A percentile compares a stretch with the other conserved stretches of the same genome.
Conservation (phyloP, 176 grass and related monocot genomes). For the Oryza longistaminata region DNA sequence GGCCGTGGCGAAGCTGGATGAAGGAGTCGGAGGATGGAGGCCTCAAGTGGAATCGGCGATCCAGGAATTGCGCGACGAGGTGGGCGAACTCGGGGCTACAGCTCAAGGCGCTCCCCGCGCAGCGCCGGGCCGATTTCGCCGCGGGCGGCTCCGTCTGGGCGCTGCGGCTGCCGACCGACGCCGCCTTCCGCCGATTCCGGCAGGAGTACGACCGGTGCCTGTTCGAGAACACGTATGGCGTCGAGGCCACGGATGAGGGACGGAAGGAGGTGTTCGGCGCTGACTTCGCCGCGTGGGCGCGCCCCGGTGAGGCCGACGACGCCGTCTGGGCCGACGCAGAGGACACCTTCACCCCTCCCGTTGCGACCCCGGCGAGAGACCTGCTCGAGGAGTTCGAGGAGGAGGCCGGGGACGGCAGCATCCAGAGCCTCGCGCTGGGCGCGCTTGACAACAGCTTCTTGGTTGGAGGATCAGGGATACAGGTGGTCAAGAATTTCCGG, state of each 20-base stretch:
- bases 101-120: conserved; percentile 73
- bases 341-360: conserved; percentile 45
- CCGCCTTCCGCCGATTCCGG: conserved; percentile 68
- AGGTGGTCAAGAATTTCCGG: conserved; percentile 85
- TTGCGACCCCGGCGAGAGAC: conserved; percentile 35
- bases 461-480: conserved; percentile 69
- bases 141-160: conserved; percentile 78
- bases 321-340: conserved; percentile 71
- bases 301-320: conserved; percentile 62
- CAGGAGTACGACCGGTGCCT: conserved; percentile 68
- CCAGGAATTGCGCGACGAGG: too few relatives aligned
- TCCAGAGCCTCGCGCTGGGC: conserved; percentile 90
- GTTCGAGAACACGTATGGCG: conserved; percentile 85
- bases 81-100: conserved; percentile 37
- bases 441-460: conserved; percentile 93
- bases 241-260: conserved; percentile 78
- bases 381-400: conserved; percentile 87
- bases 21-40: too few relatives aligned
- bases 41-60: too few relatives aligned
- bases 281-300: conserved; percentile 84
- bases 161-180: conserved; percentile 60
- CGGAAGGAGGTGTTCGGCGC: conserved; percentile 71
- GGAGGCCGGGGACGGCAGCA: conserved; percentile 51
- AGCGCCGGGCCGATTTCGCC: conserved; percentile 75
- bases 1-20: too few relatives aligned